Percentiles rank a stretch among this genome's conserved stretches.
phyloP scores from a whole-genome alignment of 768 basidiomycete species.

The Calocera viscosa region DNA sequence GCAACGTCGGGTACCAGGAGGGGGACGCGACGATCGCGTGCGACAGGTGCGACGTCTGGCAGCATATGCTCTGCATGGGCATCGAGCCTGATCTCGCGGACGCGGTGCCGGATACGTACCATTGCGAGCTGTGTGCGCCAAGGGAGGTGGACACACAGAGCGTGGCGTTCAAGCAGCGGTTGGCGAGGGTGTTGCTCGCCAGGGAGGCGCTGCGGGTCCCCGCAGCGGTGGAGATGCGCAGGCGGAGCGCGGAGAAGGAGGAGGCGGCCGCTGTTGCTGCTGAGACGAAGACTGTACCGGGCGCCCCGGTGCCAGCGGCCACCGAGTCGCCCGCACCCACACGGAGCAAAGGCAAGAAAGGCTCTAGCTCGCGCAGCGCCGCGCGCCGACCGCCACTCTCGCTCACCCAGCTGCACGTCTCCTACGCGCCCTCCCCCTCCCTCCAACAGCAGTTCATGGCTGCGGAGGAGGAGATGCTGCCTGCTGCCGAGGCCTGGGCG shows the following conservation, averaged over 20 bases:
- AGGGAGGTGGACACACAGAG: not conserved
- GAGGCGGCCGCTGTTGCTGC: no score
- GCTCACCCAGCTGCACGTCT: not conserved
- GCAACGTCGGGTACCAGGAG: not conserved
- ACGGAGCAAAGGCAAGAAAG: not conserved
- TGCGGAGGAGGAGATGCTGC: not conserved
- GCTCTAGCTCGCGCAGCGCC: not conserved
- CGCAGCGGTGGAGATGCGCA: no score
- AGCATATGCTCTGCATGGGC: constrained; percentile 3
- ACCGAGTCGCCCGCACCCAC: not conserved
- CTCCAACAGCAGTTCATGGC: not conserved
- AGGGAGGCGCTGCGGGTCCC: not conserved
- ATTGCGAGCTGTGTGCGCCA: not conserved
- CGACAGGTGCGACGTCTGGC: not conserved
- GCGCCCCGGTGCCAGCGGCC: no score
- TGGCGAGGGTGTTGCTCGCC: not conserved
- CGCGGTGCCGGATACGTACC: not conserved
- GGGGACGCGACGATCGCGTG: constrained; percentile 1
- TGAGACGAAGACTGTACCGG: no score
- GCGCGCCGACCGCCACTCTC: not conserved
- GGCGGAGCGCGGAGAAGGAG: no score
- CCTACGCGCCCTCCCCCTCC: constrained; percentile 1
- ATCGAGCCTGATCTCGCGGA: not conserved
- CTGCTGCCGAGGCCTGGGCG: not conserved
- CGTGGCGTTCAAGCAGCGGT: not conserved